These are phyloP conservation scores for Eucalyptus tenuipes DNA, from an alignment of 345 rosid species.

Conservation along the genomic window DNA sequence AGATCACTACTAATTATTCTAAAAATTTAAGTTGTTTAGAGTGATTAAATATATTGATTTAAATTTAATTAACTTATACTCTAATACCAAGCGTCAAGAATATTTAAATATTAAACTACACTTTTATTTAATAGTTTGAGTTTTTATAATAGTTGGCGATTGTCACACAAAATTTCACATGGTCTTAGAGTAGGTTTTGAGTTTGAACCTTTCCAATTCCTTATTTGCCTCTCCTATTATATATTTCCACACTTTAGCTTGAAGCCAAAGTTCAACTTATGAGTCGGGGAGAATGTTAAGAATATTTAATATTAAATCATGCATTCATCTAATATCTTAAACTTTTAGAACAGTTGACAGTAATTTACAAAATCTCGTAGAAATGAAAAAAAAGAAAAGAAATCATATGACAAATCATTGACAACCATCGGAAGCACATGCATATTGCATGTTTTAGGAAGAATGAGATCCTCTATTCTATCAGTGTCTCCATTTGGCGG, in stretches of 20 bases:
- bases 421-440: background rate
- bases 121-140: background rate
- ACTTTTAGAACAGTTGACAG: accelerated
- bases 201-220: background rate
- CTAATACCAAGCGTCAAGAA: background rate
- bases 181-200: background rate
- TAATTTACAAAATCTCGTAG: background rate
- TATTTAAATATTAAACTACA: background rate
- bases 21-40: background rate
- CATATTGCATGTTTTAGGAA: background rate
- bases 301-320: too few relatives aligned
- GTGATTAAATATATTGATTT: background rate
- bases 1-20: background rate
- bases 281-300: background rate
- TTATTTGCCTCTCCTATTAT: background rate
- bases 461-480: background rate
- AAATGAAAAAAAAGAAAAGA: background rate
- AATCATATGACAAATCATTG: background rate
- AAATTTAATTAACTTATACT: background rate
- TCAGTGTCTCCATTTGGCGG: background rate
- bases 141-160: background rate
- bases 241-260: too few relatives aligned
- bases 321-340: background rate
- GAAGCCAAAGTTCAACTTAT: background rate
- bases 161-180: too few relatives aligned